Conservation (phyloP, 129 eudicot species). For the Mikania micrantha region DNA sequence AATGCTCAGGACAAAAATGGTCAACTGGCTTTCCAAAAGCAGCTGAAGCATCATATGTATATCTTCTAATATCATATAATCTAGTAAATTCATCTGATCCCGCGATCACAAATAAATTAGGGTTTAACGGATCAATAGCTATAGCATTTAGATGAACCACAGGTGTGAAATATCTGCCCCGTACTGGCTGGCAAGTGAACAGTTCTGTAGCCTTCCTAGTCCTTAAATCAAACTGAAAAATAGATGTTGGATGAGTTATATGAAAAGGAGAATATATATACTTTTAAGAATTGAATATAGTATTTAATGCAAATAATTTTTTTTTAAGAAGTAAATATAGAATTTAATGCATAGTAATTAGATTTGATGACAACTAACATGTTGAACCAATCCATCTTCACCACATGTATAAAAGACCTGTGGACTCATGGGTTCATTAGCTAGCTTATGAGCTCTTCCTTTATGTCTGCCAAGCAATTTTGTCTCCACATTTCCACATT, state of each 20-base stretch:
- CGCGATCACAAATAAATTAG: constrained; percentile 59
- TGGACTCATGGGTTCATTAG: constrained; percentile 80
- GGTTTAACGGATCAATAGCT: constrained; percentile 65
- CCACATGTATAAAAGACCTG: constrained; percentile 75
- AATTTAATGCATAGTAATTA: neutral
- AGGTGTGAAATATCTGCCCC: constrained; percentile 23
- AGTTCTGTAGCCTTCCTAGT: constrained; percentile 57
- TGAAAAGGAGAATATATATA: neutral
- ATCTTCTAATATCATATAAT: constrained; percentile 61
- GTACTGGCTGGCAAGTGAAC: constrained; percentile 50
- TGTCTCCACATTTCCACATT: constrained; percentile 62
- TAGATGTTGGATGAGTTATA: neutral
- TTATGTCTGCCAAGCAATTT: constrained; percentile 58
- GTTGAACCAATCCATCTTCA: constrained; percentile 89
- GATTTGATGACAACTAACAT: constrained; percentile 40
- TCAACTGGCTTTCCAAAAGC: constrained; percentile 56
- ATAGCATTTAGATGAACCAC: constrained; percentile 52
- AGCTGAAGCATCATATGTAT: constrained; percentile 46
- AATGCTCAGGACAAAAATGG: constrained; percentile 60
- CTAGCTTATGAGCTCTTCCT: constrained; percentile 82
- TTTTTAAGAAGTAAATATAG: neutral
- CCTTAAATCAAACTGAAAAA: constrained; percentile 70
- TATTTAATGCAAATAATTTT: constrained; percentile 4
- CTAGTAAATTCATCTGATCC: constrained; percentile 70
- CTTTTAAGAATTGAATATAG: neutral